These are phyloP conservation scores for Papilionanthe hybrid DNA, from an alignment of 116 monocot species.

Conservation along the genomic window DNA sequence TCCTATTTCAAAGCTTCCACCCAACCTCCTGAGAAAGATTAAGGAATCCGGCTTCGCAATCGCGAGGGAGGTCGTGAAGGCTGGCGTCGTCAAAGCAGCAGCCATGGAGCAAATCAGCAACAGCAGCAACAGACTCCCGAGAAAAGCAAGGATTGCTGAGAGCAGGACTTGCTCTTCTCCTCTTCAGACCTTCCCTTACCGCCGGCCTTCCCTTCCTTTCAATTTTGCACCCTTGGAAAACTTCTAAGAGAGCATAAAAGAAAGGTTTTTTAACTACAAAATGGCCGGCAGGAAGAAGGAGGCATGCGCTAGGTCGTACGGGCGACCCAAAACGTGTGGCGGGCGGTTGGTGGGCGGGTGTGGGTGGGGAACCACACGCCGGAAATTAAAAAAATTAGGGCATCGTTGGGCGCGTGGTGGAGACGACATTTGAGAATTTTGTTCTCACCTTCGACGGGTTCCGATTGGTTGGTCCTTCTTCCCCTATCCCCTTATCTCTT, in stretches of 20 bases:
- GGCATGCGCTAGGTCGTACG: not conserved
- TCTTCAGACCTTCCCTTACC: not conserved
- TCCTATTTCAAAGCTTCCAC: not conserved
- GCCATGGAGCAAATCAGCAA: slow-evolving; percentile 3
- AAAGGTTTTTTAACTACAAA: not conserved
- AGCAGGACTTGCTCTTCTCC: not conserved
- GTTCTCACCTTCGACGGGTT: not conserved
- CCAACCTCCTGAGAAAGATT: slow-evolving; percentile 3
- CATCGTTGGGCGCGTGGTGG: not conserved
- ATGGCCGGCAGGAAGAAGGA: not conserved
- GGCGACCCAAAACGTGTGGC: not conserved
- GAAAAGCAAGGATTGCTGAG: not conserved
- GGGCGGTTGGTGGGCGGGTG: not conserved
- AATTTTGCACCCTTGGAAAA: not conserved
- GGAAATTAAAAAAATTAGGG: not conserved
- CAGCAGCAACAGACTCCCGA: not conserved
- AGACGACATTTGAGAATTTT: not conserved
- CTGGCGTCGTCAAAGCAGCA: not conserved
- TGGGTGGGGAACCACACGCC: not conserved
- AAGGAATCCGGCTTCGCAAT: not conserved
- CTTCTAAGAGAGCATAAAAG: not conserved
- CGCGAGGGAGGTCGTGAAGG: not conserved
- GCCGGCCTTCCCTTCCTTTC: not conserved
- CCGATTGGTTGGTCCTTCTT: not conserved
- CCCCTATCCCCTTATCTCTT: not conserved